phyloP scores from a whole-genome alignment of 352 stramenopile genomes.

The Pythium folliculosum region DNA sequence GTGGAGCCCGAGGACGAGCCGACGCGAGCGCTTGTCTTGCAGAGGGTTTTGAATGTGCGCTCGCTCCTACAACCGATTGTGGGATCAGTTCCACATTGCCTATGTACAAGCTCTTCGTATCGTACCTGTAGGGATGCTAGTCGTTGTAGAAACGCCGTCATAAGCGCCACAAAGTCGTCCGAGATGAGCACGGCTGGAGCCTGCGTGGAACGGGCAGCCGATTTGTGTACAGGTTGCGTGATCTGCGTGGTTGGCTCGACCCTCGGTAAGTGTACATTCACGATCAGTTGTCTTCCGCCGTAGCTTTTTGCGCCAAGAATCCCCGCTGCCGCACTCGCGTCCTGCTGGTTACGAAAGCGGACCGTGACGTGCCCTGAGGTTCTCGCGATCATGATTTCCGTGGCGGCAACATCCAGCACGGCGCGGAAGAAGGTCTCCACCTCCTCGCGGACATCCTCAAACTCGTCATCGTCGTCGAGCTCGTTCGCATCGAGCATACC shows the following conservation, averaged over 20 bases:
- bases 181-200: neutral
- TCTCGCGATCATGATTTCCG: constrained; percentile 28
- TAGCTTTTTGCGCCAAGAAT: constrained; percentile 5
- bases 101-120: too few relatives aligned
- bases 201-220: too few relatives aligned
- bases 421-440: constrained; percentile 34
- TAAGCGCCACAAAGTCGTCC: constrained; percentile 4
- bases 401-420: constrained; percentile 3
- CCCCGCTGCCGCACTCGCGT: neutral
- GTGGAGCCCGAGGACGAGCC: constrained; percentile 91
- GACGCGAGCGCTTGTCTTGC: constrained; percentile 65
- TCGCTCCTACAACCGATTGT: constrained; percentile 48
- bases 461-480: constrained; percentile 56
- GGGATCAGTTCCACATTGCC: too few relatives aligned
- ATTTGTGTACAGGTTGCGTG: too few relatives aligned
- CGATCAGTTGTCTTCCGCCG: constrained; percentile 3
- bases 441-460: constrained; percentile 44
- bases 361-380: constrained; percentile 10
- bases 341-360: neutral
- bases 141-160: constrained; percentile 36
- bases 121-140: constrained; percentile 38
- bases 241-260: neutral
- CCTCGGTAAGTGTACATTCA: neutral
- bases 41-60: constrained; percentile 58
- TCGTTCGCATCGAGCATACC: constrained; percentile 48